Evolutionary conservation across 176 grass and related monocot genomes (phyloP), one percentile per base, ranked within the genome.

Genomic region (Poa annua): DNA sequence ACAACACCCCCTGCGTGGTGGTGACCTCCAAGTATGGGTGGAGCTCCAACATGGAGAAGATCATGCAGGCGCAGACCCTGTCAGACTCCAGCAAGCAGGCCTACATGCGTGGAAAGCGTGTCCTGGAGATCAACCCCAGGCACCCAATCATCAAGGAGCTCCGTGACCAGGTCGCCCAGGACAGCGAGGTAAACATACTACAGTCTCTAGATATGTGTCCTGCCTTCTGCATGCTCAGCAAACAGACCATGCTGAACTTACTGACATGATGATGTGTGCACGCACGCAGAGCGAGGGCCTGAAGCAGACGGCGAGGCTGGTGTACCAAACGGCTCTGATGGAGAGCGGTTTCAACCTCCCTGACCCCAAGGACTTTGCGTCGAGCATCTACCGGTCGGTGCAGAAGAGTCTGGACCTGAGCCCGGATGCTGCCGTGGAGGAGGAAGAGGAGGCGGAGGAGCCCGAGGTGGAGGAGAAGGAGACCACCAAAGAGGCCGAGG

Each of bases 1-100:
- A 90, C 60, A 73, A 98, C 82, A 95, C 90, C 8, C 96, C 96
- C 48, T 98, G 92, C 20, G 80, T 95, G 4, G 96, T 98, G 1
- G 92, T 98, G 5, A 93, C 92, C 14, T 95, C 92, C 79, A 98
- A 95, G 76, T 98, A 88, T 17, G 90, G 88, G 20, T 98, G 96
- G 96, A 98, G 96, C 45, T 76, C 96, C 22, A 98, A 98, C 83
- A 98, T 98, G 96, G 92, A 98, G 89, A 98, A 98, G 90, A 98
- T 95, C 85, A 98, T 98, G 96, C 92, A 95, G 83, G 80, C 92
- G 0, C 96, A 98, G 36, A 93, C 96, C 45, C 87, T 98, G 0
- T 93, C 90, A 0, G 96, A 95, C 79, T 73, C 89, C 12, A 98
- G 81, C 82, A 98, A 95, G 77, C 90, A 98, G 75, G 96, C 96